phyloP scores from a whole-genome alignment of 1,139 yeast species.

The Chernovozyma sophiae-reginae region DNA sequence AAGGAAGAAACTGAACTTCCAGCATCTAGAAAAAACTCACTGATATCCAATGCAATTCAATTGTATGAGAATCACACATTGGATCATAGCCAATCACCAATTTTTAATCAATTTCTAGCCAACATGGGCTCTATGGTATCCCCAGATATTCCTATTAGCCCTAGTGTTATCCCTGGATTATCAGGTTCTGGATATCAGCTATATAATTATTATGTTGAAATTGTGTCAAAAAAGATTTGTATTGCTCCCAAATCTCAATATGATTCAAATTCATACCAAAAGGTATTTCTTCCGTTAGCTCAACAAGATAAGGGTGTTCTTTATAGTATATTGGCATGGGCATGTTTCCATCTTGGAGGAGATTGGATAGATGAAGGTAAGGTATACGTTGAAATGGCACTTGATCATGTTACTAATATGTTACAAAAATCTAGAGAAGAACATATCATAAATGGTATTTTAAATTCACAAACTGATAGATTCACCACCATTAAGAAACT shows the following conservation, averaged over 20 bases:
- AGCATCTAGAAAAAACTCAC: neutral
- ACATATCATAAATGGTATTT: slow-evolving; percentile 5
- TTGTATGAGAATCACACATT: slow-evolving; percentile 1
- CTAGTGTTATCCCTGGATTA: slow-evolving; percentile 17
- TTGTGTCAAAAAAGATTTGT: slow-evolving; percentile 54
- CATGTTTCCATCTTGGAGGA: slow-evolving; percentile 61
- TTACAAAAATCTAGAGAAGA: slow-evolving; percentile 3
- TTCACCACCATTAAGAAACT: slow-evolving; percentile 37
- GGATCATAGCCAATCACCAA: slow-evolving; percentile 14
- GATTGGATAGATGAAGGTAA: slow-evolving; percentile 41
- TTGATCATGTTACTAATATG: slow-evolving; percentile 35
- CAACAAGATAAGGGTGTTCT: slow-evolving; percentile 63
- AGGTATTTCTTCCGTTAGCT: slow-evolving; percentile 77
- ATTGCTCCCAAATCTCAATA: slow-evolving; percentile 54
- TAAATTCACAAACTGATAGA: slow-evolving; percentile 12
- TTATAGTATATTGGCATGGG: slow-evolving; percentile 72
- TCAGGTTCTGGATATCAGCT: slow-evolving; percentile 26
- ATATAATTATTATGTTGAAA: slow-evolving; percentile 64
- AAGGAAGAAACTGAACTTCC: slow-evolving; percentile 1
- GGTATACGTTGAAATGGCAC: slow-evolving; percentile 43
- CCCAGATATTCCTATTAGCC: slow-evolving; percentile 6
- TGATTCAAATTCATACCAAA: slow-evolving; percentile 63
- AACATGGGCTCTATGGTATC: slow-evolving; percentile 1
- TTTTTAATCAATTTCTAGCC: slow-evolving; percentile 11
- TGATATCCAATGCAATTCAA: neutral